Evolutionary conservation across 2,329 filamentous ascomycete species (phyloP), one percentile per base, ranked within the genome.

Genomic region (Colletotrichum liriopes): DNA sequence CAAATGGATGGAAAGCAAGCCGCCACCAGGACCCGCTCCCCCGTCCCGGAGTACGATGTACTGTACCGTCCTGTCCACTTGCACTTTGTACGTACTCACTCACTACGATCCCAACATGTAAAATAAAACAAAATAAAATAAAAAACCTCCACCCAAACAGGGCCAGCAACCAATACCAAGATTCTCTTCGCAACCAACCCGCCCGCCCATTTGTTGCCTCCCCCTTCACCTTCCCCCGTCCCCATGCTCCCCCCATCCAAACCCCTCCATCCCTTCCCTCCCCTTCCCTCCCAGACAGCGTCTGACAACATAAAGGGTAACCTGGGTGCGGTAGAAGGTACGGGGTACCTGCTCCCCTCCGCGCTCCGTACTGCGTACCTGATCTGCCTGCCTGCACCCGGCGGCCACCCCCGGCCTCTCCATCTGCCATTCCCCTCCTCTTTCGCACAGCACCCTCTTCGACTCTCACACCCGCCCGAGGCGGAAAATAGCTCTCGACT

Each of bases 401-500:
- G 23, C 41, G 39, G 29, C n/a, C 35, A 26, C 41, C 65, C 47
- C 55, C 55, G 23, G 32, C 43, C 29, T 62, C 39, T 8, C 65
- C 37, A 45, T 62, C 20, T 45, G 29, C 26, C 39, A 45, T 41
- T 39, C 56, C 49, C 37, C 59, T 45, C 52, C 45, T 59, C 60
- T 71, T 61, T 67, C 63, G 26, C 45, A 71, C 56, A 62, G 64
- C 7, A 43, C 68, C 18, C 16, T 62, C 39, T 16, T 51, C 35
- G 7, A 62, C 49, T 23, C 51, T 51, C 68, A 58, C 63, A 71
- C 68, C 68, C 56, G 20, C 51, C 18, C 56, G 45, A 47, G 26
- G 43, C 68, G 68, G 51, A 39, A 71, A 62, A 62, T 67, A 67
- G 26, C 61, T 26, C 49, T 64, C 39, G 23, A 59, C 20, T 56